A percentile compares a stretch with the other conserved stretches of the same genome.
phyloP scores from a whole-genome alignment of 1,139 yeast genomes.

The Zhuliangozyma blackwelliae region DNA sequence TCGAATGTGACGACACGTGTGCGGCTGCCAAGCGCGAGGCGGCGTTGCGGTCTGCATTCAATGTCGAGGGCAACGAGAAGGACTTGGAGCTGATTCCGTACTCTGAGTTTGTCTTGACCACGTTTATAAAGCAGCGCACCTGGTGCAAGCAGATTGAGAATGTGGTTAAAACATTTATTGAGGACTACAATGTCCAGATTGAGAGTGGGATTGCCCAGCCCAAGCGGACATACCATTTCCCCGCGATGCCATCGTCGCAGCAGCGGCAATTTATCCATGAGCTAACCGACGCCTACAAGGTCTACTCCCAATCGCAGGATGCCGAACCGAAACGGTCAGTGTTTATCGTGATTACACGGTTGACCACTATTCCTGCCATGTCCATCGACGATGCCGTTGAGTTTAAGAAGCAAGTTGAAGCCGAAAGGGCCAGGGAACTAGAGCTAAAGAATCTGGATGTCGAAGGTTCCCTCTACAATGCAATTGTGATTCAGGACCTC shows the following conservation, averaged over 20 bases:
- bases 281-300: conserved; percentile 53
- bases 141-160: conserved; percentile 69
- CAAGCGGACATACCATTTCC: conserved; percentile 48
- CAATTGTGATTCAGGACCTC: conserved; percentile 50
- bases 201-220: conserved; percentile 10
- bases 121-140: conserved; percentile 46
- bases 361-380: conserved; percentile 25
- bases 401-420: conserved; percentile 27
- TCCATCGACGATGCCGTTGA: conserved; percentile 25
- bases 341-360: conserved; percentile 46
- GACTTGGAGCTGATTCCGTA: conserved; percentile 29
- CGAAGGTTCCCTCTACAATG: conserved; percentile 37
- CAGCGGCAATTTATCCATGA: conserved; percentile 73
- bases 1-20: conserved; percentile 74
- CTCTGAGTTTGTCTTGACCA: conserved; percentile 36
- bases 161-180: conserved; percentile 46
- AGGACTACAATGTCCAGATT: conserved; percentile 19
- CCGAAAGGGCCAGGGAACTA: conserved; percentile 20
- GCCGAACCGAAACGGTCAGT: conserved; percentile 76
- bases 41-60: conserved; percentile 61
- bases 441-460: conserved; percentile 19
- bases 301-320: conserved; percentile 74
- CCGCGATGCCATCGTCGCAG: conserved; percentile 58
- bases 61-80: conserved; percentile 19
- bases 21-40: conserved; percentile 55